Evolutionary conservation across 371 early-diverging fungal genomes (phyloP).

Genomic region (Lichtheimia corymbifera): DNA sequence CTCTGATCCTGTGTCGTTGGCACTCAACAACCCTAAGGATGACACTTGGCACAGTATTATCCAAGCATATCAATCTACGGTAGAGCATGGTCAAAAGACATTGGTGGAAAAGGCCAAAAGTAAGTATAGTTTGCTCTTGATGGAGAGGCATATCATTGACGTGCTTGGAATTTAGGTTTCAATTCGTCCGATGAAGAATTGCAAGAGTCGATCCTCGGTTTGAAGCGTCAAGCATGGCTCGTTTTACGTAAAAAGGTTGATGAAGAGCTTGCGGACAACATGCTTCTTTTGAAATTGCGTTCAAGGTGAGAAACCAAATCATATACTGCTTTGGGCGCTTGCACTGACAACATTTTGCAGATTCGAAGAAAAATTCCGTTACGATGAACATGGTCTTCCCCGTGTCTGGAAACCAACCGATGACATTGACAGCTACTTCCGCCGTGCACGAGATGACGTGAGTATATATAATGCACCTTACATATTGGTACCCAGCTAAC

Average conservation of each 20-base stretch:
- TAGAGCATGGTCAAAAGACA: slow-evolving; percentile 45
- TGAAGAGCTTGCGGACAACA: slow-evolving; percentile 81
- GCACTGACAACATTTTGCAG: slow-evolving; percentile 15
- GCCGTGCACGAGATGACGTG: slow-evolving; percentile 68
- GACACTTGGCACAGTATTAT: slow-evolving; percentile 80
- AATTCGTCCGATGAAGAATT: slow-evolving; percentile 57
- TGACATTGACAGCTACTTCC: slow-evolving; percentile 89
- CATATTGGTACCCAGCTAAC: not conserved
- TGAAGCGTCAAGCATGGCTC: slow-evolving; percentile 75
- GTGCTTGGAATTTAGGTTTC: slow-evolving; percentile 47
- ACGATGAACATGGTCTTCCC: slow-evolving; percentile 91
- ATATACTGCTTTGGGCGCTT: not conserved
- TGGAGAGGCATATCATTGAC: not conserved
- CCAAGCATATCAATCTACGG: slow-evolving; percentile 52
- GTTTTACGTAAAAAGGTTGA: slow-evolving; percentile 70
- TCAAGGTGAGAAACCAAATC: slow-evolving; percentile 27
- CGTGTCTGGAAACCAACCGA: slow-evolving; percentile 94
- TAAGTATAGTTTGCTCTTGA: slow-evolving; percentile 9
- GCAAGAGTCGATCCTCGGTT: slow-evolving; percentile 43
- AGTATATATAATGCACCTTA: not conserved
- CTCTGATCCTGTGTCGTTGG: slow-evolving; percentile 69
- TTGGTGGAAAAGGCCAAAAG: slow-evolving; percentile 44
- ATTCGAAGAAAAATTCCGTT: slow-evolving; percentile 91
- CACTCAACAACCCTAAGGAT: slow-evolving; percentile 65
- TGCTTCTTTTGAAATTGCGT: slow-evolving; percentile 78